Evolutionary conservation across 164 flowering plant species (phyloP).

Genomic region (Stephania yunnanensis): DNA sequence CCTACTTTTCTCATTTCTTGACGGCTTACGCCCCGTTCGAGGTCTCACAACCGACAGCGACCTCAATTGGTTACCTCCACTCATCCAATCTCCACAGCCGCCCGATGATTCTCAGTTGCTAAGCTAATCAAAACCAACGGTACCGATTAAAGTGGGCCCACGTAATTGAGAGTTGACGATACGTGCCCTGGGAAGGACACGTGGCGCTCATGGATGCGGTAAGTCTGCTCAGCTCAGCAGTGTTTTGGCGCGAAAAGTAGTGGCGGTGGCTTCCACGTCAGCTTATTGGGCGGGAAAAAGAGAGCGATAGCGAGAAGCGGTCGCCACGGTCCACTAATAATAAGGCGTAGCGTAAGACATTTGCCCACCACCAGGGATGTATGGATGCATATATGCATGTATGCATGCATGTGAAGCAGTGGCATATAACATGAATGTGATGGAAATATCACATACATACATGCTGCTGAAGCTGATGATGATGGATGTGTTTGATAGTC

Average conservation of each 20-base stretch:
- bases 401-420: background rate
- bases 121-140: background rate
- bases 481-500: too few relatives aligned
- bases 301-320: background rate
- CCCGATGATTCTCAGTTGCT: background rate
- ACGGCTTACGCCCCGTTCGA: background rate
- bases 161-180: background rate
- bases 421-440: background rate
- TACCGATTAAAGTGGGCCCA: background rate
- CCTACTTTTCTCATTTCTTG: background rate
- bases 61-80: background rate
- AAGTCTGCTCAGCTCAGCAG: background rate
- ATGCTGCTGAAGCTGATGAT: background rate
- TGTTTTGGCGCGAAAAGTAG: background rate
- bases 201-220: background rate
- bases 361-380: background rate
- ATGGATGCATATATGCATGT: background rate
- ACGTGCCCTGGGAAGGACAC: background rate
- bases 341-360: conserved; percentile 2
- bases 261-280: conserved; percentile 4
- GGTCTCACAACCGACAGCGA: background rate
- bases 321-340: conserved; percentile 6
- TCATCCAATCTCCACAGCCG: background rate
- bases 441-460: background rate
- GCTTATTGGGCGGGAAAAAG: conserved; percentile 4